Percentiles rank a stretch among this genome's conserved stretches.
These are phyloP conservation scores for Arachnopeziza araneosa DNA, from an alignment of 2,329 filamentous ascomycete genomes.

Conservation along the genomic window DNA sequence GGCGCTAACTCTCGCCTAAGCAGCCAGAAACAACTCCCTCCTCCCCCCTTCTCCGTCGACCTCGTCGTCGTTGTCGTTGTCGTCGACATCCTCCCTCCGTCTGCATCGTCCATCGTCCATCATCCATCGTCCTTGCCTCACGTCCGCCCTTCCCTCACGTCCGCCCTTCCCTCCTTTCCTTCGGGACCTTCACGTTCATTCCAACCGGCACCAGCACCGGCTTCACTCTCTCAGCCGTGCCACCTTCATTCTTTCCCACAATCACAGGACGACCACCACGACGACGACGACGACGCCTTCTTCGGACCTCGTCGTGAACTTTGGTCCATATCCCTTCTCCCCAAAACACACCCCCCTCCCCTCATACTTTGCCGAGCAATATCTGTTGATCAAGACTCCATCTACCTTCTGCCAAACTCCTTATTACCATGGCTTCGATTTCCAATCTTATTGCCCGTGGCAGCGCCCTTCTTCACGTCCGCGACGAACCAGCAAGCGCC, in stretches of 20 bases:
- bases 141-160: conserved; percentile 6
- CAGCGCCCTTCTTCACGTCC: conserved; percentile 41
- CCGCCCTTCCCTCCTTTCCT: conserved; percentile 23
- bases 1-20: too few species aligned
- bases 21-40: neutral
- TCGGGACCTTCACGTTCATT: conserved; percentile 31
- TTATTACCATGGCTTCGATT: conserved; percentile 3
- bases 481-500: conserved; percentile 39
- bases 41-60: neutral
- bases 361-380: neutral
- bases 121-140: conserved; percentile 5
- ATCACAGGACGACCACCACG: neutral
- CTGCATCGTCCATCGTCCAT: neutral
- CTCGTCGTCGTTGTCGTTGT: neutral
- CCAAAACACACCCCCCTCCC: too few species aligned
- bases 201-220: conserved; percentile 30
- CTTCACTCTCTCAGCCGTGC: conserved; percentile 40
- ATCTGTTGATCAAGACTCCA: neutral
- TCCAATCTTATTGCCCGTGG: conserved; percentile 31
- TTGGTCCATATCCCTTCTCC: conserved; percentile 1
- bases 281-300: neutral
- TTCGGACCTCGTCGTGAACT: conserved; percentile 9
- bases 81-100: neutral
- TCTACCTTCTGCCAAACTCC: neutral
- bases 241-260: conserved; percentile 34